Evolutionary conservation across 495 filamentous ascomycete genomes (phyloP).

Genomic region (Evernia prunastri): DNA sequence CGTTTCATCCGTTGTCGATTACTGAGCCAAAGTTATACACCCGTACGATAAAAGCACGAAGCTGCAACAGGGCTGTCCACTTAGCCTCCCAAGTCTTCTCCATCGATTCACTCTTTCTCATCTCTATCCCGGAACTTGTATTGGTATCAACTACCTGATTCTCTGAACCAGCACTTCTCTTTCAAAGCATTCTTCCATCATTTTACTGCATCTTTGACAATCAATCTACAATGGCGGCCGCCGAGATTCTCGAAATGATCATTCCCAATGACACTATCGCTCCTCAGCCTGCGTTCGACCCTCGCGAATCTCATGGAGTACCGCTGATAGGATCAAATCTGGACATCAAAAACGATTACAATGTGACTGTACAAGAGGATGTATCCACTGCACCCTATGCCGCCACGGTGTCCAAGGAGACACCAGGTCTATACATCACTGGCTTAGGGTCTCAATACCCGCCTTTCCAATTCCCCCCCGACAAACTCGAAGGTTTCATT

Average conservation of each 20-base stretch:
- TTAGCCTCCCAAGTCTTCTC: background rate
- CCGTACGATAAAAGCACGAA: background rate
- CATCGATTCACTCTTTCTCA: background rate
- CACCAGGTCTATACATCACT: slow-evolving; percentile 12
- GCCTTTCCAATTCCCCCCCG: slow-evolving; percentile 3
- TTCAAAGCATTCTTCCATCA: background rate
- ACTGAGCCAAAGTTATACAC: background rate
- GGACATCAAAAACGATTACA: background rate
- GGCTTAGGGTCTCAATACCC: slow-evolving; percentile 15
- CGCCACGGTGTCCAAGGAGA: background rate
- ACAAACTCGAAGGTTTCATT: slow-evolving; percentile 1
- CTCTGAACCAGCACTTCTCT: background rate
- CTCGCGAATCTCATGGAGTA: background rate
- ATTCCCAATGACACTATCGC: background rate
- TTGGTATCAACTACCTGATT: background rate
- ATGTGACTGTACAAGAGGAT: background rate
- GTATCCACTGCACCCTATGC: background rate
- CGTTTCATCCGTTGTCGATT: background rate
- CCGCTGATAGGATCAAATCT: background rate
- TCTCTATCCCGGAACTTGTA: background rate
- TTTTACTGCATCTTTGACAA: background rate
- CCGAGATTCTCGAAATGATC: background rate
- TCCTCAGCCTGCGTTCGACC: background rate
- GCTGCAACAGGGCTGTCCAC: background rate
- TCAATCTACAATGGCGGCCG: slow-evolving; percentile 1